phyloP scores from a whole-genome alignment of 2,329 filamentous ascomycete genomes.

The Verticillium nubilum region DNA sequence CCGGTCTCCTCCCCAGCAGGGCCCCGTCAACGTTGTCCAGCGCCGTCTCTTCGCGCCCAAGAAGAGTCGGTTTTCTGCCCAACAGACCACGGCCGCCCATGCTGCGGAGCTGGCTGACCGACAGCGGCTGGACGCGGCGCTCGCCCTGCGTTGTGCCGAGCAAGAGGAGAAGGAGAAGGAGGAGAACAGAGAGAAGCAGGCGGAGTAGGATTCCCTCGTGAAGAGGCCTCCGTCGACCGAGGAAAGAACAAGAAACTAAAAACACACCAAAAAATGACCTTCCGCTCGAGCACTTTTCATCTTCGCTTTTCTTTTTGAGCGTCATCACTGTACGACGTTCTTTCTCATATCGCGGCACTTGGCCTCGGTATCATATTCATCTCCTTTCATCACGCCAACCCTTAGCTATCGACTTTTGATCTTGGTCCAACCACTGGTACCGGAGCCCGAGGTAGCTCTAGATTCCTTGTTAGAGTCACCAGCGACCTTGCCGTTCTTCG shows the following conservation, averaged over 20 bases:
- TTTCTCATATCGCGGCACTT: background rate
- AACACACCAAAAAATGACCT: background rate
- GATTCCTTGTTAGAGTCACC: constrained; percentile 4
- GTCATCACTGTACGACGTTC: background rate
- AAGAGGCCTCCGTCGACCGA: background rate
- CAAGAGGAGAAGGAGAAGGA: constrained; percentile 1
- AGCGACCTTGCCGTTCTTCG: background rate
- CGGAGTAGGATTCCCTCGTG: background rate
- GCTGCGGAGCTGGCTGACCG: background rate
- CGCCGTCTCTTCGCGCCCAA: background rate
- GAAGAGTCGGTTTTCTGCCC: background rate
- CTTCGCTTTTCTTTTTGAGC: background rate
- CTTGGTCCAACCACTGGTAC: constrained; percentile 33
- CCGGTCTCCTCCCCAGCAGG: background rate
- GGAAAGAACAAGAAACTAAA: background rate
- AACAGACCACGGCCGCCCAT: background rate
- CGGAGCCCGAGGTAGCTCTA: constrained; percentile 16
- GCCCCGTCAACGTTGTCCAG: background rate
- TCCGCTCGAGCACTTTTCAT: background rate
- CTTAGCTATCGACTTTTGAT: constrained; percentile 26
- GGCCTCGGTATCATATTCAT: background rate
- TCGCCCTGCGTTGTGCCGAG: background rate
- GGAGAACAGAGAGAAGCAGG: no score
- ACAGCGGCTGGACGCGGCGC: background rate
- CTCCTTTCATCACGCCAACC: background rate